Conservation (phyloP, 495 filamentous ascomycete species). For the Penicillium silybi region DNA sequence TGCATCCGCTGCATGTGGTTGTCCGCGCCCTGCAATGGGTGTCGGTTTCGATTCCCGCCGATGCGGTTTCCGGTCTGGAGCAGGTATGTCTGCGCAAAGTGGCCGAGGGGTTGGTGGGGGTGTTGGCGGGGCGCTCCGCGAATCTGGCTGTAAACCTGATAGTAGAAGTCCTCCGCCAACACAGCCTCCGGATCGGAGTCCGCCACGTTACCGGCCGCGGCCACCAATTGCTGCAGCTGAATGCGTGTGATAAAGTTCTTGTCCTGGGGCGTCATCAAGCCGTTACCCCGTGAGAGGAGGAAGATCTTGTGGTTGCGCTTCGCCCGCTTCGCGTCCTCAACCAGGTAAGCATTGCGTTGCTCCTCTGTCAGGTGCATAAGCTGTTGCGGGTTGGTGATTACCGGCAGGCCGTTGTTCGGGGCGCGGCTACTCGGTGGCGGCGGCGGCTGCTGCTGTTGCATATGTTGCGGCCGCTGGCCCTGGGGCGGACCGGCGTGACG, state of each 20-base stretch:
- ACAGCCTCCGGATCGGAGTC: conserved; percentile 76
- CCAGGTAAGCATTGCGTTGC: conserved; percentile 69
- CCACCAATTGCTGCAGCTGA: conserved; percentile 91
- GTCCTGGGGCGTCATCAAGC: conserved; percentile 97
- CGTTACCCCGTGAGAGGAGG: conserved; percentile 88
- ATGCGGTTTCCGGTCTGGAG: conserved; percentile 83
- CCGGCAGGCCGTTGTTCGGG: conserved; percentile 37
- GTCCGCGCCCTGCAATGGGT: conserved; percentile 73
- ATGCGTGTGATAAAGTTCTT: conserved; percentile 99
- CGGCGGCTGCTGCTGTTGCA: conserved; percentile 39
- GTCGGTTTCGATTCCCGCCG: conserved; percentile 56
- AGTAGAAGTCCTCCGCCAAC: conserved; percentile 93
- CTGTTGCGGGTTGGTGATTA: conserved; percentile 69
- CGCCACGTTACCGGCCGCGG: conserved; percentile 80
- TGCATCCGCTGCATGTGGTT: conserved; percentile 99
- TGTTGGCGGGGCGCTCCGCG: conserved; percentile 81
- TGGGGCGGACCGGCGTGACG: conserved; percentile 28
- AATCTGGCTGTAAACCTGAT: conserved; percentile 93
- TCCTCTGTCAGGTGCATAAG: conserved; percentile 74
- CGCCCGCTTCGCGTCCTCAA: conserved; percentile 89
- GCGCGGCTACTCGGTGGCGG: conserved; percentile 24
- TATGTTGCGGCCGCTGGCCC: conserved; percentile 32
- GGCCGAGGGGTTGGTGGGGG: conserved; percentile 84
- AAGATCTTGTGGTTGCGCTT: conserved; percentile 99
- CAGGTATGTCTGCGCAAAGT: conserved; percentile 97